These are phyloP conservation scores for Orbilia ellipsospora DNA, from an alignment of 2,329 filamentous ascomycete genomes.

Conservation along the genomic window DNA sequence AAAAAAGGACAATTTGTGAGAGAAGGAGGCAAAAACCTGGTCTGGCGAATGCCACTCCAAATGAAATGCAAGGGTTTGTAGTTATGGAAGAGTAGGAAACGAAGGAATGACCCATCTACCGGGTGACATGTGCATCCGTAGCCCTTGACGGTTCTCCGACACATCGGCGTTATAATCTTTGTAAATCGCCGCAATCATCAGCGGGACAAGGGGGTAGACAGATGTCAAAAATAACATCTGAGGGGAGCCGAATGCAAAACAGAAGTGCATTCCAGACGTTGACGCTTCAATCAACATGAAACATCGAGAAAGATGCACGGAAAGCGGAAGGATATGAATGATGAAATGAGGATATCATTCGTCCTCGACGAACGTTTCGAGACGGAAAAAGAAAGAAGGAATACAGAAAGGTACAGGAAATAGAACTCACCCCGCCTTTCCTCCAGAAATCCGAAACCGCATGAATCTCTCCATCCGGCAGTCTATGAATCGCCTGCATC, in stretches of 20 bases:
- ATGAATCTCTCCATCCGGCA: conserved; percentile 55
- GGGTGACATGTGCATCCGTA: conserved; percentile 16
- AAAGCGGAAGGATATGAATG: conserved; percentile 23
- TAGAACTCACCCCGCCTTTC: conserved; percentile 58
- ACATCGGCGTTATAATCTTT: conserved; percentile 29
- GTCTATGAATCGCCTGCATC: conserved; percentile 56
- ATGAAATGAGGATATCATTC: neutral
- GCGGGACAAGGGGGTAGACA: conserved; percentile 11
- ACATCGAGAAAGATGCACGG: conserved; percentile 24
- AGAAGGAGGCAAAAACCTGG: conserved; percentile 23
- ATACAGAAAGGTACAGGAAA: neutral
- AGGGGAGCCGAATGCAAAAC: conserved; percentile 41
- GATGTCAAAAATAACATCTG: conserved; percentile 50
- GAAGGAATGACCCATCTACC: conserved; percentile 4
- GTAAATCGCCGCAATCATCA: conserved; percentile 45
- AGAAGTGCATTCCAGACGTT: conserved; percentile 33
- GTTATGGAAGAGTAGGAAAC: conserved; percentile 6
- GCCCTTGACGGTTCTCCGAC: neutral
- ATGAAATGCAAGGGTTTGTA: conserved; percentile 10
- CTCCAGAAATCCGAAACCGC: conserved; percentile 60
- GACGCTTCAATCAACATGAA: conserved; percentile 40
- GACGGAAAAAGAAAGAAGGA: conserved; percentile 11
- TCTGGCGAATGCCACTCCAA: conserved; percentile 2
- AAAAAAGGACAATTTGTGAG: conserved; percentile 11
- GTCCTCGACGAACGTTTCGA: conserved; percentile 2